These are phyloP conservation scores for Odontarrhena argentea DNA, from an alignment of 345 rosid genomes.

Conservation along the genomic window DNA sequence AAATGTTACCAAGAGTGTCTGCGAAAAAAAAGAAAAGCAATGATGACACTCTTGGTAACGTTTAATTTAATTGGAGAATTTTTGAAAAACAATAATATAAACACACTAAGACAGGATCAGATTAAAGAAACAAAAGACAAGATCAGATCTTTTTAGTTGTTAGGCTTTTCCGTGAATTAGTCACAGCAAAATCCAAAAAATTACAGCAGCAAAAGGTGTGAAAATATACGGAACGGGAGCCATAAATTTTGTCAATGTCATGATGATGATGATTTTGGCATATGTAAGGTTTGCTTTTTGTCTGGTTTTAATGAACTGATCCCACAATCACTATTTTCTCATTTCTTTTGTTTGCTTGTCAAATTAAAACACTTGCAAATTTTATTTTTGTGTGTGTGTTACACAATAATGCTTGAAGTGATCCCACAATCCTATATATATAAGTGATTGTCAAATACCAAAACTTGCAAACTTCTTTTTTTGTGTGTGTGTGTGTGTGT, in stretches of 20 bases:
- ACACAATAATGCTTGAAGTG: constrained; percentile 25
- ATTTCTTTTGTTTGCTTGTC: constrained; percentile 11
- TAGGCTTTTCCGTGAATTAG: neutral
- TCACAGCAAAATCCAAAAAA: neutral
- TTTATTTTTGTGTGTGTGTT: neutral
- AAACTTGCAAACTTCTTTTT: no score
- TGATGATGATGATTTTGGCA: constrained; percentile 26
- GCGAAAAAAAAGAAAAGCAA: no score
- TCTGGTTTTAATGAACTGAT: constrained; percentile 39
- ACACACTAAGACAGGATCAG: no score
- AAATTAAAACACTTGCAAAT: constrained; percentile 18
- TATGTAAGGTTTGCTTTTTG: constrained; percentile 39
- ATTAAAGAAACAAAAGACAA: neutral
- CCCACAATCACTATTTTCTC: constrained; percentile 34
- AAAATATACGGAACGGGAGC: constrained; percentile 13
- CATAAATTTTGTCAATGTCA: constrained; percentile 28
- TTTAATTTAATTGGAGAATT: no score
- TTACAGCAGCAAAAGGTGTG: constrained; percentile 23
- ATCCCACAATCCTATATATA: no score
- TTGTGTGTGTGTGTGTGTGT: no score
- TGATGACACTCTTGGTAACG: no score
- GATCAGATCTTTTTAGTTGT: neutral
- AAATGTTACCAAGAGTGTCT: no score
- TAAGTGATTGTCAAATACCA: no score
- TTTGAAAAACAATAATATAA: no score